These are phyloP conservation scores for Plasmopara viticola DNA, from an alignment of 352 stramenopile genomes.

Conservation along the genomic window DNA sequence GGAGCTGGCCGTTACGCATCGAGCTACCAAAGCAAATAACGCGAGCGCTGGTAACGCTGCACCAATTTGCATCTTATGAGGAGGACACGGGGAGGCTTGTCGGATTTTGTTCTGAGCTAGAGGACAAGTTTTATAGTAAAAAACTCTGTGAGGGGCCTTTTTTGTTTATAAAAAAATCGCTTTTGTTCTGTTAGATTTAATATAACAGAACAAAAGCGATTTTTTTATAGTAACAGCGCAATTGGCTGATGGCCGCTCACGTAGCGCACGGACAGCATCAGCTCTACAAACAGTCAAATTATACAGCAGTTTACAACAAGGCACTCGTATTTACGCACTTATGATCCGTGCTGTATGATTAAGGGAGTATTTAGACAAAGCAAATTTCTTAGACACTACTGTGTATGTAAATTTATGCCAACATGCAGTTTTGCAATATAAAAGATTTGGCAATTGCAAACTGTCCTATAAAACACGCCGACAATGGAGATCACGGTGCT, in stretches of 20 bases:
- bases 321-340: too few relatives aligned
- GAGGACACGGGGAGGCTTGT: constrained; percentile 9
- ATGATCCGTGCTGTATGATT: too few relatives aligned
- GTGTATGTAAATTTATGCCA: not conserved
- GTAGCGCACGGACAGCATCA: too few relatives aligned
- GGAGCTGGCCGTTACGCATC: constrained; percentile 20
- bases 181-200: too few relatives aligned
- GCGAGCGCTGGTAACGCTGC: constrained; percentile 21
- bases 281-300: too few relatives aligned
- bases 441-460: not conserved
- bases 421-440: not conserved
- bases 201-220: too few relatives aligned
- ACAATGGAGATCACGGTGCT: constrained; percentile 62
- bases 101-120: constrained; percentile 2
- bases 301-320: too few relatives aligned
- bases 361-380: too few relatives aligned
- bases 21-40: constrained; percentile 21
- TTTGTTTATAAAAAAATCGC: not conserved
- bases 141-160: too few relatives aligned
- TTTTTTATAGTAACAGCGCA: too few relatives aligned
- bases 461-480: not conserved
- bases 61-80: constrained; percentile 12
- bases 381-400: too few relatives aligned
- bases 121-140: not conserved
- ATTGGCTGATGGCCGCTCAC: too few relatives aligned